Percentiles rank a stretch among this genome's conserved stretches.
Evolutionary conservation across 805 yeast genomes (phyloP).

Genomic region (Pichia manshurica): DNA sequence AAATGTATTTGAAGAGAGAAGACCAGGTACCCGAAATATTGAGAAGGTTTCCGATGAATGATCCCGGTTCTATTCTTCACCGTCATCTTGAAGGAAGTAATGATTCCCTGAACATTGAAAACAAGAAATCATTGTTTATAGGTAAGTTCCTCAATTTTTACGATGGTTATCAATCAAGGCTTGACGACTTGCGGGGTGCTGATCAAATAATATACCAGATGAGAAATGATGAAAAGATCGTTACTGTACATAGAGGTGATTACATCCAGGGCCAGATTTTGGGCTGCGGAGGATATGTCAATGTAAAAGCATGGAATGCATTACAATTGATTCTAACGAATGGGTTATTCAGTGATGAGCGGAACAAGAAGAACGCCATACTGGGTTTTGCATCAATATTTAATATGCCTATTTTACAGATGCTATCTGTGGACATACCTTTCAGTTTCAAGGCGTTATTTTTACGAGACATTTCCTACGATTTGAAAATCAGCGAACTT

Average conservation of each 20-base stretch:
- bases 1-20: slow-evolving; percentile 6
- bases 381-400: not conserved
- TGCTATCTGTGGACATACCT: not conserved
- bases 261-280: slow-evolving; percentile 8
- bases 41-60: slow-evolving; percentile 1
- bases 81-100: not conserved
- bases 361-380: not conserved
- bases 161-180: not conserved
- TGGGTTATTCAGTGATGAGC: not conserved
- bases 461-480: not conserved
- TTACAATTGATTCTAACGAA: not conserved
- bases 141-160: slow-evolving; percentile 1
- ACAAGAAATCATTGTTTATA: not conserved
- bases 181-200: slow-evolving; percentile 6
- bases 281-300: slow-evolving; percentile 9
- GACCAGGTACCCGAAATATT: slow-evolving; percentile 2
- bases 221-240: not conserved
- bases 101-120: no score
- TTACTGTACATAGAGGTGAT: slow-evolving; percentile 4
- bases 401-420: not conserved
- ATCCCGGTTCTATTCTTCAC: not conserved
- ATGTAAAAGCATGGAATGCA: not conserved
- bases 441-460: not conserved
- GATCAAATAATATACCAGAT: slow-evolving; percentile 10
- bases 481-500: not conserved